These are phyloP conservation scores for Pythium periplocum DNA, from an alignment of 352 stramenopile genomes.

Conservation along the genomic window DNA sequence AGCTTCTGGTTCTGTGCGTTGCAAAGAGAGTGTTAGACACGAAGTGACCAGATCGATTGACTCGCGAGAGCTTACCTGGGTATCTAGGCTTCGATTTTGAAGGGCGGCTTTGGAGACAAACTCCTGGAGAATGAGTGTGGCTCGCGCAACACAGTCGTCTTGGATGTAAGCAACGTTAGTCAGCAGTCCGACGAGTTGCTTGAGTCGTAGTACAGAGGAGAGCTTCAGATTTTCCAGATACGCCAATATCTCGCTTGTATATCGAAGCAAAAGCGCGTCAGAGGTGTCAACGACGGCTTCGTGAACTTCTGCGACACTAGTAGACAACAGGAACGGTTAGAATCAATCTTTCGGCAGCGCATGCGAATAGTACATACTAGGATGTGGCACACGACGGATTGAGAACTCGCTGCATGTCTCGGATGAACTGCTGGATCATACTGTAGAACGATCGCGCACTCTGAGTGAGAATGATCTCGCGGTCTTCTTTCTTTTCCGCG, in stretches of 20 bases:
- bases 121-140: conserved; percentile 45
- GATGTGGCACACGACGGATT: conserved; percentile 79
- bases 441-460: conserved; percentile 75
- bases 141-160: conserved; percentile 50
- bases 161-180: conserved; percentile 71
- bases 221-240: conserved; percentile 65
- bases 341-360: neutral
- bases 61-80: conserved; percentile 23
- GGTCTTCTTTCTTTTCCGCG: conserved; percentile 55
- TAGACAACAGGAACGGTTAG: neutral
- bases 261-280: conserved; percentile 57
- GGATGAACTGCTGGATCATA: conserved; percentile 76
- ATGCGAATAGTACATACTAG: conserved; percentile 29
- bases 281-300: conserved; percentile 49
- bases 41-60: too few relatives aligned
- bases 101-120: conserved; percentile 43
- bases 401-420: conserved; percentile 68
- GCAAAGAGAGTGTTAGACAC: too few relatives aligned
- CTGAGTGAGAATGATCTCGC: conserved; percentile 77
- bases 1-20: conserved; percentile 34
- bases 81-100: conserved; percentile 33
- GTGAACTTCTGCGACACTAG: conserved; percentile 54
- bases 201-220: conserved; percentile 49
- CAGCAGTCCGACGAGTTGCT: conserved; percentile 61
- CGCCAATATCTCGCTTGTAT: conserved; percentile 48